Base-by-base conservation (phyloP, 768 basidiomycete species). In the Russula sp. region DNA sequence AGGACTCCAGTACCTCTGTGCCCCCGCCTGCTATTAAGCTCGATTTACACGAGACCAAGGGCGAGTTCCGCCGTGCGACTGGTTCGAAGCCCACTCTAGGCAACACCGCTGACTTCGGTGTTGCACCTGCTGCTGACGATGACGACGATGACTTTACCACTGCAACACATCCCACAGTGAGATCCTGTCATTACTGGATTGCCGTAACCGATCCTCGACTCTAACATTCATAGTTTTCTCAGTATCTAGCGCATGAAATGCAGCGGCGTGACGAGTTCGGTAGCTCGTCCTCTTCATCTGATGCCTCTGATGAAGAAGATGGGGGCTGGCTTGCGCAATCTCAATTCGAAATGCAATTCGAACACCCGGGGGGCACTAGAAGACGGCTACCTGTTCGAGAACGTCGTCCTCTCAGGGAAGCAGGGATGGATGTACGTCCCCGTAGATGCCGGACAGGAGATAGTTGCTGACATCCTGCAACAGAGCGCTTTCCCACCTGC, bases 301-400 rank as follows among this genome's bases (percentile, higher is more conserved):
- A 80, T 57, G 72, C 75, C 32, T 81, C 79, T 1, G 81, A 89
- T 51, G 81, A 82, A 10, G 88, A 89, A 18, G 89, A 89, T 13
- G 83, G 83, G 4, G 89, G 89, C 0, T 93, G 91, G 91, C 73
- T 92, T 31, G 79, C 89, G 3, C 86, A 88, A 49, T 91, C 88
- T 9, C 84, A 79, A n/a, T 91, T 91, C 66, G 80, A 81, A 32
- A 44, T 59, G 53, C 53, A 58, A 37, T 71, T 70, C 13, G 70
- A 72, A 39, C 70, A 70, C 13, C 69, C 71, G 20, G 69, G 70
- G 9, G 62, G 72, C 5, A 70, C 70, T 20, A 14, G 40, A 37
- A 40, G 59, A 16, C 68, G 68, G 6, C 67, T 68, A 32, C 70
- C 65, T 34, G 66, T 68, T 39, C 57, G 61, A 9, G 71, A 68